phyloP scores from a whole-genome alignment of 177 flowering plant species.

The Telopea speciosissima region DNA sequence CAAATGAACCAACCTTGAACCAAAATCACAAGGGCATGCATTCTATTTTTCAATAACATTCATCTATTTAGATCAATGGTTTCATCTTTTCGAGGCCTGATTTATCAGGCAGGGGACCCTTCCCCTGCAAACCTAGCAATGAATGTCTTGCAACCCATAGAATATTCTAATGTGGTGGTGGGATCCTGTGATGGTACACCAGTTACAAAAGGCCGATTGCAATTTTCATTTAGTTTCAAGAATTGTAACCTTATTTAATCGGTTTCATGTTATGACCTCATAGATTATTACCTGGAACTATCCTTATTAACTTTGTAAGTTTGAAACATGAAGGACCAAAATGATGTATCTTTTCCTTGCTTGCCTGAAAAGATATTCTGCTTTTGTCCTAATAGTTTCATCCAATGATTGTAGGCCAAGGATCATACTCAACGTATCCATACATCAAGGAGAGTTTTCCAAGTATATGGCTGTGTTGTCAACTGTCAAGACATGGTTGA shows the following conservation, averaged over 20 bases:
- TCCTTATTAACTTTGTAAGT: not conserved
- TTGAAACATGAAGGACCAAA: not conserved
- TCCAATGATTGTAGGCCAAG: constrained; percentile 32
- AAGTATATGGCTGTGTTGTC: constrained; percentile 87
- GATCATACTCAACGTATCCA: constrained; percentile 23
- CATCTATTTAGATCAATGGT: not conserved
- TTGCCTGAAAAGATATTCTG: not conserved
- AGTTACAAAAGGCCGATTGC: not conserved
- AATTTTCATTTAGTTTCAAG: not conserved
- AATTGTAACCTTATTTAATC: not conserved
- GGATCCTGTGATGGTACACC: not conserved
- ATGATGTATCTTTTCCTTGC: not conserved
- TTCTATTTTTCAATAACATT: too few relatives aligned
- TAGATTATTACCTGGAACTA: not conserved
- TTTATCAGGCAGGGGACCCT: not conserved
- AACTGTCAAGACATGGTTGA: constrained; percentile 78
- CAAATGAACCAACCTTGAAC: too few relatives aligned
- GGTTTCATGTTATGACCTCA: not conserved
- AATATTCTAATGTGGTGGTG: not conserved
- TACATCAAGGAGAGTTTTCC: constrained; percentile 62
- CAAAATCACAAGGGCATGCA: too few relatives aligned
- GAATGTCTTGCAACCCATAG: not conserved
- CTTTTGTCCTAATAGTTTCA: not conserved
- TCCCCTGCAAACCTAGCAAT: not conserved
- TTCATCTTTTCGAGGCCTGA: not conserved